A percentile compares a stretch with the other conserved stretches of the same genome.
Evolutionary conservation across 495 filamentous ascomycete genomes (phyloP).

Genomic region (Penicillium tannophilum): DNA sequence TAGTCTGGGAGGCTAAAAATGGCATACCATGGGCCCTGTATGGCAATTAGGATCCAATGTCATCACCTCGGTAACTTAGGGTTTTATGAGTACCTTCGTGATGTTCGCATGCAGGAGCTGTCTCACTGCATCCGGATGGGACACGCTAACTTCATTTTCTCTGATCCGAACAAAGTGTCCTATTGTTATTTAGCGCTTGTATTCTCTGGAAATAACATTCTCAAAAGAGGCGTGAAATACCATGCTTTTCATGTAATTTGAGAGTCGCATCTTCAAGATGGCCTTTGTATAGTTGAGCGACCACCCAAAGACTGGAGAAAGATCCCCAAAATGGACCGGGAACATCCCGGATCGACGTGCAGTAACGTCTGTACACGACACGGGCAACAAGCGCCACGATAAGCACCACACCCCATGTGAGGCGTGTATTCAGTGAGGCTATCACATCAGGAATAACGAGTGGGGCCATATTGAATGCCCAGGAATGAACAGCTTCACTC

Average conservation of each 20-base stretch:
- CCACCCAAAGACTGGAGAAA: slow-evolving; percentile 43
- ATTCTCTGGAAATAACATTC: background rate
- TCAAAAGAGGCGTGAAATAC: slow-evolving; percentile 17
- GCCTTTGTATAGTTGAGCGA: slow-evolving; percentile 40
- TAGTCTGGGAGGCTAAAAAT: slow-evolving; percentile 41
- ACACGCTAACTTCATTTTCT: slow-evolving; percentile 51
- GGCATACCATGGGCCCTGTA: slow-evolving; percentile 34
- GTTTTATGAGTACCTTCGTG: slow-evolving; percentile 22
- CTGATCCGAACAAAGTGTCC: slow-evolving; percentile 51
- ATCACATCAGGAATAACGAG: background rate
- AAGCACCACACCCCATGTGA: slow-evolving; percentile 3
- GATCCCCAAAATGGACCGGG: slow-evolving; percentile 46
- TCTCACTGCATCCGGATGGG: slow-evolving; percentile 46
- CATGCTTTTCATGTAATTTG: slow-evolving; percentile 45
- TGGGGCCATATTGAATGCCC: background rate
- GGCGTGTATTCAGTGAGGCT: background rate
- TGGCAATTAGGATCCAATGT: background rate
- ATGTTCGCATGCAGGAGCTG: slow-evolving; percentile 32
- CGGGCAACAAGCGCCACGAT: slow-evolving; percentile 6
- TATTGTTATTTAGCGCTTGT: background rate
- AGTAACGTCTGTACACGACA: slow-evolving; percentile 22
- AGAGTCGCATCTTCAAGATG: slow-evolving; percentile 39
- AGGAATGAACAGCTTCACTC: background rate
- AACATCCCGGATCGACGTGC: slow-evolving; percentile 32
- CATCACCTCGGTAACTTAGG: background rate